These are phyloP conservation scores for Arabidopsis suecica DNA, from an alignment of 345 rosid genomes.

Conservation along the genomic window DNA sequence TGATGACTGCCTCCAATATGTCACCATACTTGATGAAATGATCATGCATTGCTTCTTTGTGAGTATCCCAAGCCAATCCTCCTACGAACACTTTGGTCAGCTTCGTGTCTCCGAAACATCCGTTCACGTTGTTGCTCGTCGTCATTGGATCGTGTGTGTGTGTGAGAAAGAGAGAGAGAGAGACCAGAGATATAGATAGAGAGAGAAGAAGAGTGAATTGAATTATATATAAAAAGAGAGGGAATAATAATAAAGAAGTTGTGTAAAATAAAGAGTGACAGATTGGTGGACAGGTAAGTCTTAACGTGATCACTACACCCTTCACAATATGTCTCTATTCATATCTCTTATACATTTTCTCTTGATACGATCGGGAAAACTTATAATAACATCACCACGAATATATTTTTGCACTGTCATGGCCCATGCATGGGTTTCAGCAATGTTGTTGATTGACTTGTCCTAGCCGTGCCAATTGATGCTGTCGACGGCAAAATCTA, in stretches of 20 bases:
- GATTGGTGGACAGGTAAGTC: constrained; percentile 57
- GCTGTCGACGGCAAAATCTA: background rate
- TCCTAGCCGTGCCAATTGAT: background rate
- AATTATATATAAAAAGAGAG: constrained; percentile 12
- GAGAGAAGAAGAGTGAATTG: constrained; percentile 38
- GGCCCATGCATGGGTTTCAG: background rate
- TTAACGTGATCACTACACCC: constrained; percentile 56
- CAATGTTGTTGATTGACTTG: background rate
- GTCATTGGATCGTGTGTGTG: constrained; percentile 34
- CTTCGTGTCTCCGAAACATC: constrained; percentile 87
- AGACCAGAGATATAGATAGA: constrained; percentile 17
- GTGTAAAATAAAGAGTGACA: constrained; percentile 60
- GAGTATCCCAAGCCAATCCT: constrained; percentile 97
- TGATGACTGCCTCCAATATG: constrained; percentile 93
- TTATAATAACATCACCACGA: background rate
- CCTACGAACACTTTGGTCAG: constrained; percentile 97
- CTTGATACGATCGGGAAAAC: background rate
- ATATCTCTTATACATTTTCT: constrained; percentile 3
- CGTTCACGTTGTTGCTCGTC: constrained; percentile 57
- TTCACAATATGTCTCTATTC: constrained; percentile 12
- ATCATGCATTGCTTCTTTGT: constrained; percentile 77
- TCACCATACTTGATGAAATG: constrained; percentile 94
- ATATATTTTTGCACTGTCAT: background rate
- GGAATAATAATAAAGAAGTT: constrained; percentile 48
- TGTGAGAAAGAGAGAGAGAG: constrained; percentile 15